These are phyloP conservation scores for Inonotus hispidus DNA, from an alignment of 1,284 basidiomycete species.

Conservation along the genomic window DNA sequence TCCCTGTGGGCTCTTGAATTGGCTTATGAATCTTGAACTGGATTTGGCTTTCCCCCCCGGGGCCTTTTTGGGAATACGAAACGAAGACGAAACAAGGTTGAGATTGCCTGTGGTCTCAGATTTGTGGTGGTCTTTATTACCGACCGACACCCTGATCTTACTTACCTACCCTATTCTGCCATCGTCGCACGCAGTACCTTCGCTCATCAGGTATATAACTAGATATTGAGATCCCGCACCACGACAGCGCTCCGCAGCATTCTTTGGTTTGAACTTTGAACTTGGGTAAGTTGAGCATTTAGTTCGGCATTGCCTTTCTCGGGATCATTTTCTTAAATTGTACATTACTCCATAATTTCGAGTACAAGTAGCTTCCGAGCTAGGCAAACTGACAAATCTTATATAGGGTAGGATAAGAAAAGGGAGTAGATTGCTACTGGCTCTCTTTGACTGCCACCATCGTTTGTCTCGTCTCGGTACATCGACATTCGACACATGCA, in stretches of 20 bases:
- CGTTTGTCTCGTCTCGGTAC: not conserved
- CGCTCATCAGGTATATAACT: no score
- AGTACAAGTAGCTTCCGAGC: not conserved
- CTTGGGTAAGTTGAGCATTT: not conserved
- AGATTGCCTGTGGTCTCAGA: no score
- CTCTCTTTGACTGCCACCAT: not conserved
- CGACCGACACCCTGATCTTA: no score
- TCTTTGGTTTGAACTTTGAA: not conserved
- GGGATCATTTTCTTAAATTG: not conserved
- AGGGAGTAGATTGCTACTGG: not conserved
- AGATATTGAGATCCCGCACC: no score
- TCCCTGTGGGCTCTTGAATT: not conserved
- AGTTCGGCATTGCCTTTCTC: not conserved
- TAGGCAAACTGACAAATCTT: not conserved
- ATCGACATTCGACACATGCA: constrained; percentile 10
- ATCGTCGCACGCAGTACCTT: no score
- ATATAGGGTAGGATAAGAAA: not conserved
- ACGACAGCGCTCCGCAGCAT: no score
- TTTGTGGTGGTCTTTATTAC: no score
- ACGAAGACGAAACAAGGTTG: no score
- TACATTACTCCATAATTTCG: not conserved
- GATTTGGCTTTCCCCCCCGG: no score
- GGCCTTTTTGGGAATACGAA: no score
- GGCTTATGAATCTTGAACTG: not conserved
- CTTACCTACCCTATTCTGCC: no score